Evolutionary conservation across 2,329 filamentous ascomycete genomes (phyloP).

Genomic region (Phaeosphaeria sp.): DNA sequence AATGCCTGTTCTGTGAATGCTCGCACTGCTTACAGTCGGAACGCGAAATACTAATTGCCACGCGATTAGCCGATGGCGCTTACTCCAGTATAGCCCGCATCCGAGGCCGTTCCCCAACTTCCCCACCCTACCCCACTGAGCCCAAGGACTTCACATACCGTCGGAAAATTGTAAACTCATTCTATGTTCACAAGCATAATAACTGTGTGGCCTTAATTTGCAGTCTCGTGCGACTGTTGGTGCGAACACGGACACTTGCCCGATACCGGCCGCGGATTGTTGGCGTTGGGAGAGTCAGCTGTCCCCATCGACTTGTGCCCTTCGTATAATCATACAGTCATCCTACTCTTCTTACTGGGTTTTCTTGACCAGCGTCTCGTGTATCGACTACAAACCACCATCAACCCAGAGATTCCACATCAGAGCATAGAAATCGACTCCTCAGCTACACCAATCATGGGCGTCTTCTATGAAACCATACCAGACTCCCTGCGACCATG

Average conservation of each 20-base stretch:
- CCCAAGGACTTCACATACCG: not conserved
- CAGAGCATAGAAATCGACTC: not conserved
- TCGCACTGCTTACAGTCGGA: no score
- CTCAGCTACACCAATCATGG: conserved; percentile 41
- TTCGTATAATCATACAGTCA: not conserved
- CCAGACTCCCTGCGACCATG: conserved; percentile 48
- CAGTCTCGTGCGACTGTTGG: not conserved
- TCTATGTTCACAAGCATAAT: not conserved
- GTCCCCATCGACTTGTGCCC: not conserved
- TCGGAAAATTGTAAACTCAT: not conserved
- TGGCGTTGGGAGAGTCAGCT: not conserved
- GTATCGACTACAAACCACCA: not conserved
- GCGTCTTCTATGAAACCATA: conserved; percentile 53
- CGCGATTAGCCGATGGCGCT: no score
- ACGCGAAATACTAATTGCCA: no score
- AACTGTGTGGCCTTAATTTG: not conserved
- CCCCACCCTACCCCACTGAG: not conserved
- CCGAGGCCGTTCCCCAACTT: conserved; percentile 4
- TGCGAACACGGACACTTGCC: not conserved
- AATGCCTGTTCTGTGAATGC: no score
- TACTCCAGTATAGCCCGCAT: not conserved
- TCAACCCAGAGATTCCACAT: no score
- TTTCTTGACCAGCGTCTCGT: not conserved
- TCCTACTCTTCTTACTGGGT: not conserved
- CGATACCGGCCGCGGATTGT: conserved; percentile 10